Evolutionary conservation across 495 filamentous ascomycete species (phyloP).

Genomic region (Tuber magnatum): DNA sequence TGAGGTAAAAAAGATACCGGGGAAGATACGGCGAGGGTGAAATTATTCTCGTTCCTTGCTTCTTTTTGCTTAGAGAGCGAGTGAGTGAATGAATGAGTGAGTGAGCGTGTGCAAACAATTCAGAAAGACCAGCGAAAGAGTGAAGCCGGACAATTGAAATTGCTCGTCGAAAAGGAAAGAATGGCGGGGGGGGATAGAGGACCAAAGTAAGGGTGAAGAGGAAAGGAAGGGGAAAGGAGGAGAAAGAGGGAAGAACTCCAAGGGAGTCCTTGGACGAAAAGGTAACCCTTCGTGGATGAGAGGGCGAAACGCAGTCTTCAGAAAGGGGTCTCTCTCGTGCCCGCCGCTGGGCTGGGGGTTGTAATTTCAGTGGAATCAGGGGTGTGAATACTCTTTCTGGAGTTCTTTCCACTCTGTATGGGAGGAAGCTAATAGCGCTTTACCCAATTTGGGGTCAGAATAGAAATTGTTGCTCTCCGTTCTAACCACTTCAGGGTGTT

Average conservation of each 20-base stretch:
- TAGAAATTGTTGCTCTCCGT: neutral
- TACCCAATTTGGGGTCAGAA: neutral
- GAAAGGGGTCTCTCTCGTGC: neutral
- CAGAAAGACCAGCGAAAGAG: conserved; percentile 37
- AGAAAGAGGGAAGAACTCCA: conserved; percentile 7
- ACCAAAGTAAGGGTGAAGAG: conserved; percentile 20
- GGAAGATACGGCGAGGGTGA: neutral
- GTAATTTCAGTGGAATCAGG: neutral
- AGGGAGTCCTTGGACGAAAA: neutral
- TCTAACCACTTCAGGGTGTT: neutral
- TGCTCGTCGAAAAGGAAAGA: conserved; percentile 19
- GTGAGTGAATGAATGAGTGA: too few species aligned
- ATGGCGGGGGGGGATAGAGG: conserved; percentile 20
- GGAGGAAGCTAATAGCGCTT: neutral
- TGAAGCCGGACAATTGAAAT: conserved; percentile 39
- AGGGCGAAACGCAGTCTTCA: neutral
- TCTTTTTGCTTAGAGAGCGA: conserved; percentile 3
- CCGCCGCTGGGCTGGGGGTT: neutral
- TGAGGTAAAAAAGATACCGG: too few species aligned
- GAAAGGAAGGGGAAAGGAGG: conserved; percentile 14
- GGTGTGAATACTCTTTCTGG: neutral
- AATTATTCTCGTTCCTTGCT: neutral
- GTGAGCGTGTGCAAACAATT: too few species aligned
- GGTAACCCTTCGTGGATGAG: neutral
- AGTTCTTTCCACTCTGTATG: neutral